A percentile compares a stretch with the other conserved stretches of the same genome.
These are phyloP conservation scores for Caloboletus firmus DNA, from an alignment of 1,284 basidiomycete genomes.

Conservation along the genomic window DNA sequence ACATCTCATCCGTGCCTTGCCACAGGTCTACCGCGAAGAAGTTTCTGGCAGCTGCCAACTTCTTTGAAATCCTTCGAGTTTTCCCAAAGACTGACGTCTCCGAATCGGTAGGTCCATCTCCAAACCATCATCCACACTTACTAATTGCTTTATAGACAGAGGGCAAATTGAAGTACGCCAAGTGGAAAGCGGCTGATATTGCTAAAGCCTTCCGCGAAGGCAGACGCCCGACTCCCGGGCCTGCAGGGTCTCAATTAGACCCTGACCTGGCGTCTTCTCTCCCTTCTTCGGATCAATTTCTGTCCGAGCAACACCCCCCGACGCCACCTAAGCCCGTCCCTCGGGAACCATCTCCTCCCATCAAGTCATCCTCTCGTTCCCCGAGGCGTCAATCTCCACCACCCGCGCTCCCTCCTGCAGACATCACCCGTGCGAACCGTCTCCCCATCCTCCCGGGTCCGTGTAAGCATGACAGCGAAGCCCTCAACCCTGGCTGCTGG, in stretches of 20 bases:
- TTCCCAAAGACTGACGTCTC: slow-evolving; percentile 64
- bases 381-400: slow-evolving; percentile 33
- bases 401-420: slow-evolving; percentile 27
- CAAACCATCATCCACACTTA: not conserved
- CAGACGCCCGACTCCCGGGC: slow-evolving; percentile 66
- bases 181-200: slow-evolving; percentile 92
- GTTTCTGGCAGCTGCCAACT: slow-evolving; percentile 85
- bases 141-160: slow-evolving; percentile 48
- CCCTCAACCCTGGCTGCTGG: slow-evolving; percentile 54
- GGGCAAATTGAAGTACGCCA: slow-evolving; percentile 84
- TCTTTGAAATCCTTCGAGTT: slow-evolving; percentile 78
- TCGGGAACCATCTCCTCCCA: slow-evolving; percentile 24
- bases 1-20: slow-evolving; percentile 6
- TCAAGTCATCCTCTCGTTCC: slow-evolving; percentile 17
- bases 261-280: slow-evolving; percentile 28
- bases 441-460: slow-evolving; percentile 16
- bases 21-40: slow-evolving; percentile 80
- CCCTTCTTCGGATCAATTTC: slow-evolving; percentile 23
- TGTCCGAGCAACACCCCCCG: slow-evolving; percentile 13
- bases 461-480: slow-evolving; percentile 33
- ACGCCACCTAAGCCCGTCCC: slow-evolving; percentile 23
- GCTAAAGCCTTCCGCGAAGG: slow-evolving; percentile 88
- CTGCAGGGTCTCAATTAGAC: slow-evolving; percentile 46
- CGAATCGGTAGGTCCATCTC: slow-evolving; percentile 41
- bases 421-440: slow-evolving; percentile 36